These are phyloP conservation scores for Penicillium subrubescens DNA, from an alignment of 495 filamentous ascomycete genomes.

Conservation along the genomic window DNA sequence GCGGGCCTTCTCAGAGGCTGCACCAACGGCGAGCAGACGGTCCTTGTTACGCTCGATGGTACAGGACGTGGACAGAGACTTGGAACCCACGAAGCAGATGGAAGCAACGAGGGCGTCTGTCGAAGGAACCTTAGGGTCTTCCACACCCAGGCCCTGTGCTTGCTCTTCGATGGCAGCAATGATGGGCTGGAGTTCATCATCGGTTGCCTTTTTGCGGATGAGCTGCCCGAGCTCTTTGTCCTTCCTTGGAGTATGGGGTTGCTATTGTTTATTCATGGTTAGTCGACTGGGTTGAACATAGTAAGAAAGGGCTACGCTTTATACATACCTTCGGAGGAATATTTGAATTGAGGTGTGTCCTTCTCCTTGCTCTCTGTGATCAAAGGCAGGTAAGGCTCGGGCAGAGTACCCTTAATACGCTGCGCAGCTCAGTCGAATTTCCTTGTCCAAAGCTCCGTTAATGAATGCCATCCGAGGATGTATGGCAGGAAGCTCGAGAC, in stretches of 20 bases:
- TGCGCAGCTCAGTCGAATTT: constrained; percentile 95
- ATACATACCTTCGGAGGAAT: constrained; percentile 69
- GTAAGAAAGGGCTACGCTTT: neutral
- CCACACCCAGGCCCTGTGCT: constrained; percentile 64
- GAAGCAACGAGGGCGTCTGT: constrained; percentile 92
- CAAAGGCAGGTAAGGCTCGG: constrained; percentile 77
- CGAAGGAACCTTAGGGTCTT: constrained; percentile 75
- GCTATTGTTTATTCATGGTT: constrained; percentile 45
- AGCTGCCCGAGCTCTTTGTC: constrained; percentile 74
- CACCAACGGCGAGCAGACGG: constrained; percentile 76
- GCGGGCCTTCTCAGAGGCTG: constrained; percentile 69
- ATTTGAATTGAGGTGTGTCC: constrained; percentile 94
- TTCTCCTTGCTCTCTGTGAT: constrained; percentile 88
- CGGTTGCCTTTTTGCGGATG: constrained; percentile 78
- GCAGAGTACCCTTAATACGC: constrained; percentile 91
- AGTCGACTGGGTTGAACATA: neutral
- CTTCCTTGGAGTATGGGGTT: constrained; percentile 79
- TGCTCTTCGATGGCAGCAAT: constrained; percentile 76
- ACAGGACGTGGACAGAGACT: constrained; percentile 96
- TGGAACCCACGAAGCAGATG: constrained; percentile 89
- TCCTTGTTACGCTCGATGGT: constrained; percentile 95
- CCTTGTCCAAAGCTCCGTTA: constrained; percentile 86
- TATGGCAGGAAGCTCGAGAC: constrained; percentile 72
- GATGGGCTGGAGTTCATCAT: constrained; percentile 76
- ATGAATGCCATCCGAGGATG: constrained; percentile 95